Evolutionary conservation across 306 rosid genomes (phyloP), one percentile per base, ranked within the genome.

Genomic region (Malus orientalis): DNA sequence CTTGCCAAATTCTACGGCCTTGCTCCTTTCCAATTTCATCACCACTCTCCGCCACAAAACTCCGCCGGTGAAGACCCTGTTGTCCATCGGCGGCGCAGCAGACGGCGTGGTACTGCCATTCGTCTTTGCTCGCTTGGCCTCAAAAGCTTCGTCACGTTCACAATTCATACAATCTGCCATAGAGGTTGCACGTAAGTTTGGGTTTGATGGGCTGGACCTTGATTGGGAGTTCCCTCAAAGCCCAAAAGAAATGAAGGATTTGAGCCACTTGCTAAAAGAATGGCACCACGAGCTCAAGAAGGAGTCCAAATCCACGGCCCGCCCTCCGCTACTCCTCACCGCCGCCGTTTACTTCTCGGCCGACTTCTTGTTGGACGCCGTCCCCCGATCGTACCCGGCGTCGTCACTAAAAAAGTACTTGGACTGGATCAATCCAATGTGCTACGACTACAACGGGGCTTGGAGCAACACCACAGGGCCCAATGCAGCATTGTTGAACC

Each of bases 211-310:
- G 4, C 13, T 93, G 30, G 95, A 91, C 71, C 83, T 91, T 0
- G 95, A 91, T 25, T 91, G 98, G 98, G 96, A 93, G 19, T 93
- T 55, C 27, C 98, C 98, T 10, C 55, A 13, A 78, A 84, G 10
- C 82, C 15, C 81, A 6, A 45, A 60, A 16, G 86, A 91, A 49
- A 87, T 86, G 91, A 55, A 59, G 33, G 6, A 80, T 75, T 74
- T 88, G 25, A 89, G 78, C 22, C 80, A 33, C 1, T 76, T 93
- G 13, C 58, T 89, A 1, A 25, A 18, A 0, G 88, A 85, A 6
- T 88, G 86, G 88, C 85, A 89, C 18, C 18, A 18, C 0, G 84
- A 83, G 0, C 73, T 91, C 3, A 3, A 72, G 1, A 22, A 57
- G 10, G 96, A 89, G 57, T 64, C 88, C 25, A 10, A 30, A 0